Evolutionary conservation across 2,329 filamentous ascomycete species (phyloP).

Genomic region (Phialophora tarda): DNA sequence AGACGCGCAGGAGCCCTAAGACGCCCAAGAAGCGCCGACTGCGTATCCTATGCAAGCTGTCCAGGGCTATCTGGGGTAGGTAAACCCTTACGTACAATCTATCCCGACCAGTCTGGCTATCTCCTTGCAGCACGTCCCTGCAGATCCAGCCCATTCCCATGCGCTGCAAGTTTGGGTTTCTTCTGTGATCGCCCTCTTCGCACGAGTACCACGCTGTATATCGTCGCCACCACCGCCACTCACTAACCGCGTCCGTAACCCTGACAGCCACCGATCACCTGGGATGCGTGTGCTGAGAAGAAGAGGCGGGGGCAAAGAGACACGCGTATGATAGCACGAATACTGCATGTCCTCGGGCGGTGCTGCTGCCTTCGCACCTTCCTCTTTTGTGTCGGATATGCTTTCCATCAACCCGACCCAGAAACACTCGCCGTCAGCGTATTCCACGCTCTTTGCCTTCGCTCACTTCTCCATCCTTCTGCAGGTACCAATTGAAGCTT

Average conservation of each 20-base stretch:
- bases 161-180: neutral
- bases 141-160: neutral
- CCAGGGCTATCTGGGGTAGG: neutral
- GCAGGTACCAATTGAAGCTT: neutral
- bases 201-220: neutral
- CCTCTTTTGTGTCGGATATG: neutral
- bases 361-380: neutral
- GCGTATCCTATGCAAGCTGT: neutral
- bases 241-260: neutral
- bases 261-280: neutral
- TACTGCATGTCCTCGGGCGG: too few species aligned
- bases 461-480: neutral
- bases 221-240: neutral
- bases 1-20: neutral
- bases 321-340: neutral
- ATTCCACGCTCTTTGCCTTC: neutral
- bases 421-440: neutral
- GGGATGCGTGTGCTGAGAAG: neutral
- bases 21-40: neutral
- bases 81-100: neutral
- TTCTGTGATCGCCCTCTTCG: neutral
- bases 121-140: neutral
- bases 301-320: neutral
- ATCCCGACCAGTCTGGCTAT: neutral
- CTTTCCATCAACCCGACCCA: neutral